Percentiles rank a stretch among this genome's conserved stretches.
Conservation (phyloP, 2,329 filamentous ascomycete species). For the Emmonsiellopsis sp. region DNA sequence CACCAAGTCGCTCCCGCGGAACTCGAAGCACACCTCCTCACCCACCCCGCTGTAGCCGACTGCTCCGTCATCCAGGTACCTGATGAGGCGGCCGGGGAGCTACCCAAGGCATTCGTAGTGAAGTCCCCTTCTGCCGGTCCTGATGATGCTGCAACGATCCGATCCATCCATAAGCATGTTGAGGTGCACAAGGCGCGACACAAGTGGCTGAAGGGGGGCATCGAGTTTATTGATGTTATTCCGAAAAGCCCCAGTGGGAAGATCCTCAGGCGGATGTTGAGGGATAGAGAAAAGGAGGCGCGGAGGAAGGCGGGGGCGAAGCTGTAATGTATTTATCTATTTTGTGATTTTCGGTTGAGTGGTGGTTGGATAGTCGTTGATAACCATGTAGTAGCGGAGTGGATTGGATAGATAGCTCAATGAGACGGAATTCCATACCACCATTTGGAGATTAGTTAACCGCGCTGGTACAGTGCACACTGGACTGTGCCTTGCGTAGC, state of each 20-base stretch:
- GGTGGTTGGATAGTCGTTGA: background rate
- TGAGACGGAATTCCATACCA: background rate
- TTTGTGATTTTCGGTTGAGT: background rate
- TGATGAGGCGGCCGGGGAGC: slow-evolving; percentile 51
- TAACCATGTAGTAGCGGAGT: background rate
- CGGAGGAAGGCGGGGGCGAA: slow-evolving; percentile 57
- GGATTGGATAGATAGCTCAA: background rate
- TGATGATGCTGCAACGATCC: slow-evolving; percentile 43
- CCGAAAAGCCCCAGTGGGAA: slow-evolving; percentile 57
- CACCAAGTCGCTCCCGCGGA: slow-evolving; percentile 77
- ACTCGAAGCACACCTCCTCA: slow-evolving; percentile 69
- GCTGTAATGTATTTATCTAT: slow-evolving; percentile 40
- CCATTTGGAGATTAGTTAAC: too few relatives aligned
- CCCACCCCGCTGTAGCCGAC: slow-evolving; percentile 66
- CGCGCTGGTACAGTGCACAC: too few relatives aligned
- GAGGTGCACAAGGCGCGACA: slow-evolving; percentile 53
- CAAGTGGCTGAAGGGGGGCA: slow-evolving; percentile 54
- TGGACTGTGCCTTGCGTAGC: too few relatives aligned
- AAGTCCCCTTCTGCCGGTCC: slow-evolving; percentile 45
- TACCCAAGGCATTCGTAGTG: slow-evolving; percentile 57
- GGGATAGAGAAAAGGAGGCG: slow-evolving; percentile 64
- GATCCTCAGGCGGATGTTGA: slow-evolving; percentile 54
- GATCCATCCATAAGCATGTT: slow-evolving; percentile 50
- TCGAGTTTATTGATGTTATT: slow-evolving; percentile 49
- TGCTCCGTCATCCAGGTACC: slow-evolving; percentile 69